Evolutionary conservation across 1,139 yeast genomes (phyloP).

Genomic region (Debaryomyces subglobosus): DNA sequence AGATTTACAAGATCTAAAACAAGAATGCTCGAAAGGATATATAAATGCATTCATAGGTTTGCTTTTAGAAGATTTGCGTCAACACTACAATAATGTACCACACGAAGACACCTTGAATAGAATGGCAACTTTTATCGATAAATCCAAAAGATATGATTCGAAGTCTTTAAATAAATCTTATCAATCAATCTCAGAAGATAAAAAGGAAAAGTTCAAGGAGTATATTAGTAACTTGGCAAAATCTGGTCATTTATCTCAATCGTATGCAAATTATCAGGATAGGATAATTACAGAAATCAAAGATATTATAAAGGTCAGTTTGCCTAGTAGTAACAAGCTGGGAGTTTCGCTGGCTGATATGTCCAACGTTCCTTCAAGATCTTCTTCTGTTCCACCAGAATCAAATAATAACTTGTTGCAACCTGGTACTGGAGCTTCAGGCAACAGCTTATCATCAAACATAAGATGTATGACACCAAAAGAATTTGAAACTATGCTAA

Average conservation of each 20-base stretch:
- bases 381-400: slow-evolving; percentile 34
- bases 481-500: slow-evolving; percentile 76
- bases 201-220: slow-evolving; percentile 44
- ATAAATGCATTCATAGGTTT: slow-evolving; percentile 57
- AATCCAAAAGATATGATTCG: slow-evolving; percentile 23
- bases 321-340: slow-evolving; percentile 46
- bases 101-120: slow-evolving; percentile 56
- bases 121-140: slow-evolving; percentile 35
- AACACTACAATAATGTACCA: slow-evolving; percentile 55
- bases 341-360: slow-evolving; percentile 16
- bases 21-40: slow-evolving; percentile 69
- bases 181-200: slow-evolving; percentile 33
- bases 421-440: slow-evolving; percentile 9
- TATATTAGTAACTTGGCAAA: slow-evolving; percentile 59
- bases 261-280: slow-evolving; percentile 70
- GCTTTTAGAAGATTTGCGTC: slow-evolving; percentile 61
- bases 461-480: slow-evolving; percentile 67
- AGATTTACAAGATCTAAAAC: slow-evolving; percentile 50
- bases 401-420: slow-evolving; percentile 11
- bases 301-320: slow-evolving; percentile 62
- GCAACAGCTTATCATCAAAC: slow-evolving; percentile 43
- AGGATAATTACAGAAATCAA: slow-evolving; percentile 70
- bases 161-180: slow-evolving; percentile 31
- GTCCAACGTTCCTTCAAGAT: slow-evolving; percentile 33
- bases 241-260: slow-evolving; percentile 65